Evolutionary conservation across 2,329 filamentous ascomycete species (phyloP).

Genomic region (Pseudopithomyces chartarum): DNA sequence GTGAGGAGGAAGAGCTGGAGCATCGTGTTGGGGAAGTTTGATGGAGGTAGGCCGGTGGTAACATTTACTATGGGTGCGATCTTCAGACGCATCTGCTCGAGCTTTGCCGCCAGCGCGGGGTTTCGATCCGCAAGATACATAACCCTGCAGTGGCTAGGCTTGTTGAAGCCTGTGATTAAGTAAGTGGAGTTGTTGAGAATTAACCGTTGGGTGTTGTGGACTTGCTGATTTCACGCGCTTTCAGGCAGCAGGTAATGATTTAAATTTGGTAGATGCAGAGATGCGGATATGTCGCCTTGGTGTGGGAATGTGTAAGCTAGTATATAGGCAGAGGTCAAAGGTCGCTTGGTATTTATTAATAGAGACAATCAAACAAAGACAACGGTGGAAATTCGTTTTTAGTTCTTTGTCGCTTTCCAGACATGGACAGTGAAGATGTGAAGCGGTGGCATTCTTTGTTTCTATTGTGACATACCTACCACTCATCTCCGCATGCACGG

Average conservation of each 20-base stretch:
- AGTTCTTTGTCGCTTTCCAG: slow-evolving; percentile 33
- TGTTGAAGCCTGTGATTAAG: background rate
- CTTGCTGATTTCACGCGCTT: background rate
- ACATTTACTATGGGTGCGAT: slow-evolving; percentile 69
- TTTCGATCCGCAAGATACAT: slow-evolving; percentile 22
- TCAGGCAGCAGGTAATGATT: background rate
- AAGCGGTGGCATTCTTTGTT: background rate
- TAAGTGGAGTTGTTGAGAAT: background rate
- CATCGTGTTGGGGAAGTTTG: slow-evolving; percentile 67
- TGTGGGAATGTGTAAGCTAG: slow-evolving; percentile 13
- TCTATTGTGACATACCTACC: slow-evolving; percentile 2
- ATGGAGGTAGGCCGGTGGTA: slow-evolving; percentile 65
- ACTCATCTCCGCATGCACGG: background rate
- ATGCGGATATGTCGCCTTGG: background rate
- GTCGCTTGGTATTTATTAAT: slow-evolving; percentile 29
- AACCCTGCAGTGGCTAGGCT: slow-evolving; percentile 9
- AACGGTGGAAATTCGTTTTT: slow-evolving; percentile 22
- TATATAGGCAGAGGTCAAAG: slow-evolving; percentile 14
- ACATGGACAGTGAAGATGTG: slow-evolving; percentile 21
- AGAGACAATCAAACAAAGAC: slow-evolving; percentile 33
- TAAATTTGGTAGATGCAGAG: background rate
- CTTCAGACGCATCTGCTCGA: slow-evolving; percentile 67
- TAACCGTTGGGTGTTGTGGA: slow-evolving; percentile 14
- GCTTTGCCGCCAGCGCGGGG: slow-evolving; percentile 63
- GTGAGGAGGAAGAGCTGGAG: slow-evolving; percentile 77